phyloP scores from a whole-genome alignment of 2,329 filamentous ascomycete genomes.

The Fusarium devonianum region DNA sequence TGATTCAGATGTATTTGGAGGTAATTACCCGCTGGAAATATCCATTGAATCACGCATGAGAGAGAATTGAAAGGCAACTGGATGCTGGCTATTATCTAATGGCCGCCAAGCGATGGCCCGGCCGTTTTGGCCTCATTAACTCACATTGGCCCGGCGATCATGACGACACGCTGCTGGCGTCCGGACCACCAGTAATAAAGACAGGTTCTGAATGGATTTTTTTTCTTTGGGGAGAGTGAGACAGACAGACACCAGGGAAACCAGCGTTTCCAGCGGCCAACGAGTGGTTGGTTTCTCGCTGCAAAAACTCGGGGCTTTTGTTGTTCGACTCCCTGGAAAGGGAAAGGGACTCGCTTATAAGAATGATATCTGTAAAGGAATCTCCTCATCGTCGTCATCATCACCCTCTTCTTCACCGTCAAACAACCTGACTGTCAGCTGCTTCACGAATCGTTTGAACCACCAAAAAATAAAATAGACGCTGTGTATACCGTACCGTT shows the following conservation, averaged over 20 bases:
- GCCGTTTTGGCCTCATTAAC: slow-evolving; percentile 12
- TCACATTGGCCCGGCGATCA: slow-evolving; percentile 31
- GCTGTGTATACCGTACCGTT: slow-evolving; percentile 4
- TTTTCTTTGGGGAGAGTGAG: too few relatives aligned
- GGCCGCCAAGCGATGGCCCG: slow-evolving; percentile 3
- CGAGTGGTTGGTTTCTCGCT: too few relatives aligned
- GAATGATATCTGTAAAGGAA: slow-evolving; percentile 15
- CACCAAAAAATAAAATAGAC: not conserved
- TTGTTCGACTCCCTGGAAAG: too few relatives aligned
- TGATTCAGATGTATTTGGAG: not conserved
- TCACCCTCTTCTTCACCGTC: slow-evolving; percentile 10
- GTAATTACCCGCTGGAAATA: not conserved
- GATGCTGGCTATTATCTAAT: slow-evolving; percentile 4
- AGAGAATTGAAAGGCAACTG: slow-evolving; percentile 5
- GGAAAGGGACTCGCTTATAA: slow-evolving; percentile 30
- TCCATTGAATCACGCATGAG: not conserved
- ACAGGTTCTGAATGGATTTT: not conserved
- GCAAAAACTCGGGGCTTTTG: too few relatives aligned
- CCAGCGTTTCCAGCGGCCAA: not conserved
- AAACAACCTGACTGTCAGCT: slow-evolving; percentile 34
- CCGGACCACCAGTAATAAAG: slow-evolving; percentile 11
- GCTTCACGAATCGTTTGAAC: slow-evolving; percentile 15
- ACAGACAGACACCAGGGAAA: not conserved
- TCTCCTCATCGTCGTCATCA: slow-evolving; percentile 11
- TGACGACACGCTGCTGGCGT: slow-evolving; percentile 33